Percentiles rank a stretch among this genome's conserved stretches.
phyloP scores from a whole-genome alignment of 1,284 basidiomycete species.

The Ceratobasidium sp. region DNA sequence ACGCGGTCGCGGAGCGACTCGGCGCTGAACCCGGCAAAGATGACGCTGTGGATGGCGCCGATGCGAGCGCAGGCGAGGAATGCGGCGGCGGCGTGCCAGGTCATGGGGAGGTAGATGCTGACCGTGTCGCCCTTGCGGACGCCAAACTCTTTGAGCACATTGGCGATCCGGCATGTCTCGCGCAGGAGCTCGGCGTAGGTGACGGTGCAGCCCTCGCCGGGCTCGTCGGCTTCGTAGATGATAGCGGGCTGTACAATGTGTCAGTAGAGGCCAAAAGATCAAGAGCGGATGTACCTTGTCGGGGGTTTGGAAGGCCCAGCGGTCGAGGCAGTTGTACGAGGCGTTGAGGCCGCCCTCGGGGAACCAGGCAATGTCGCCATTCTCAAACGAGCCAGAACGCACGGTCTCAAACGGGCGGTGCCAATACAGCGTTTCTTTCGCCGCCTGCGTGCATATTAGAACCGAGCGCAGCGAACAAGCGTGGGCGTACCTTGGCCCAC shows the following conservation, averaged over 20 bases:
- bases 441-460: conserved; percentile 61
- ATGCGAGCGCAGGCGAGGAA: conserved; percentile 98
- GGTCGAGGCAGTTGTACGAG: conserved; percentile 97
- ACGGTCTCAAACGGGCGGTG: conserved; percentile 91
- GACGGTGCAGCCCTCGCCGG: conserved; percentile 78
- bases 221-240: conserved; percentile 98
- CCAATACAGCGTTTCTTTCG: conserved; percentile 85
- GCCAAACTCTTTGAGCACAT: conserved; percentile 88
- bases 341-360: conserved; percentile 88
- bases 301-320: conserved; percentile 91
- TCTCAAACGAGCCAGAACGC: conserved; percentile 80
- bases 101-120: conserved; percentile 87
- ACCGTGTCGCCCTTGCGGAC: conserved; percentile 97
- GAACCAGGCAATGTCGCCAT: conserved; percentile 95
- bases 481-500: conserved; percentile 75
- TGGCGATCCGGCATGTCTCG: conserved; percentile 89
- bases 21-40: conserved; percentile 98
- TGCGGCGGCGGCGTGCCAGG: conserved; percentile 92
- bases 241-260: conserved; percentile 74
- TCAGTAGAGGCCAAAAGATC: conserved; percentile 7
- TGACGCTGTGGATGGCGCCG: conserved; percentile 97
- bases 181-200: conserved; percentile 86
- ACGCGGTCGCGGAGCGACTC: conserved; percentile 95
- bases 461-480: conserved; percentile 1
- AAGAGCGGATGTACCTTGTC: conserved; percentile 67